A percentile compares a stretch with the other conserved stretches of the same genome.
phyloP scores from a whole-genome alignment of 2,329 filamentous ascomycete genomes.

The Alternaria arbusti region DNA sequence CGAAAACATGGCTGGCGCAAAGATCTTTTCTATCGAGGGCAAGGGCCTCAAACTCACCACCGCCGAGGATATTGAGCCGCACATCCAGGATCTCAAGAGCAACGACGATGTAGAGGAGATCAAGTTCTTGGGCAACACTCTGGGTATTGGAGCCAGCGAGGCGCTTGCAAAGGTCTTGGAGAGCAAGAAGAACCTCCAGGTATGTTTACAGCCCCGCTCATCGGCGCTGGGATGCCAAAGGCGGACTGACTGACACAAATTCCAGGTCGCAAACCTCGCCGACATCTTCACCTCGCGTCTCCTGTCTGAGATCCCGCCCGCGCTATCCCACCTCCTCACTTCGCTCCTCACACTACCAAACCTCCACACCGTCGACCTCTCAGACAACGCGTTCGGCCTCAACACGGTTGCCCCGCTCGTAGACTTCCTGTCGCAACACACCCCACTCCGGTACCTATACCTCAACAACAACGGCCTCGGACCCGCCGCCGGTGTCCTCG shows the following conservation, averaged over 20 bases:
- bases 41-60: constrained; percentile 92
- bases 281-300: constrained; percentile 98
- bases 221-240: not conserved
- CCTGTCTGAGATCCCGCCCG: constrained; percentile 90
- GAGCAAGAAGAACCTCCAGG: constrained; percentile 82
- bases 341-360: constrained; percentile 85
- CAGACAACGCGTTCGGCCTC: constrained; percentile 96
- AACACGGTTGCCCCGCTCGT: constrained; percentile 94
- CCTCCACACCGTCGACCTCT: constrained; percentile 90
- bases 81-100: constrained; percentile 76
- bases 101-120: constrained; percentile 83
- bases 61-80: constrained; percentile 81
- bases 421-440: constrained; percentile 86
- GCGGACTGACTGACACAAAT: constrained; percentile 38
- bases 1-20: constrained; percentile 56
- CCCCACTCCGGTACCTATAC: constrained; percentile 90
- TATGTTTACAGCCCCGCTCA: constrained; percentile 41
- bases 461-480: constrained; percentile 99
- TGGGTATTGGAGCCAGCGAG: constrained; percentile 87
- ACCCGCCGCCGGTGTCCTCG: constrained; percentile 84
- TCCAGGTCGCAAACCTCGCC: constrained; percentile 79
- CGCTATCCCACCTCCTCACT: constrained; percentile 82
- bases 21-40: constrained; percentile 88
- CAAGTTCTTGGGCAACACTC: constrained; percentile 85
- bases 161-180: constrained; percentile 82